Evolutionary conservation across 208 protist species (phyloP).

Genomic region (Zelonia costaricensis): DNA sequence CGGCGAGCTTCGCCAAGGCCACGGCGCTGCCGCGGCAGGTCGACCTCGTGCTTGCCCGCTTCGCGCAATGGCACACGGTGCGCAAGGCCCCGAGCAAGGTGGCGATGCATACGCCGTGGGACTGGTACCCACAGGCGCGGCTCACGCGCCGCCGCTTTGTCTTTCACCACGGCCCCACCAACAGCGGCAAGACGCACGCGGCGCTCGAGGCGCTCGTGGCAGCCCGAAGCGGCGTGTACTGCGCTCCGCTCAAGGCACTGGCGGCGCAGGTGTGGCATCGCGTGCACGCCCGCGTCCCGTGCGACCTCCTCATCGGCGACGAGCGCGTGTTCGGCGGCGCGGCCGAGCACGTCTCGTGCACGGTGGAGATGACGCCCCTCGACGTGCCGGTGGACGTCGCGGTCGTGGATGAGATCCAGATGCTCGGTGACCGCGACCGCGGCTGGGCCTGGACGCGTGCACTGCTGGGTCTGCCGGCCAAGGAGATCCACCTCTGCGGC

Average conservation of each 20-base stretch:
- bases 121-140: slow-evolving; percentile 85
- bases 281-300: slow-evolving; percentile 77
- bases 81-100: slow-evolving; percentile 55
- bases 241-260: slow-evolving; percentile 93
- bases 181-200: slow-evolving; percentile 94
- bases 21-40: slow-evolving; percentile 21
- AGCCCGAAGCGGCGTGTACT: slow-evolving; percentile 89
- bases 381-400: slow-evolving; percentile 82
- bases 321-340: slow-evolving; percentile 73
- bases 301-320: slow-evolving; percentile 94
- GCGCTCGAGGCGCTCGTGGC: slow-evolving; percentile 66
- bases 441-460: slow-evolving; percentile 96
- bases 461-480: slow-evolving; percentile 88
- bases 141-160: slow-evolving; percentile 76
- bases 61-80: slow-evolving; percentile 67
- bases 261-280: slow-evolving; percentile 91
- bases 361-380: slow-evolving; percentile 90
- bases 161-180: slow-evolving; percentile 94
- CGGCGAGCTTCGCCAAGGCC: slow-evolving; percentile 17
- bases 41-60: slow-evolving; percentile 33
- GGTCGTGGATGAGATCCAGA: slow-evolving; percentile 96
- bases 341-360: slow-evolving; percentile 88
- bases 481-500: slow-evolving; percentile 93
- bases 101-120: slow-evolving; percentile 72
- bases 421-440: slow-evolving; percentile 88